A percentile compares a stretch with the other conserved stretches of the same genome.
Evolutionary conservation across 2,329 filamentous ascomycete species (phyloP).

Genomic region (Ophiosphaerella herpotricha): DNA sequence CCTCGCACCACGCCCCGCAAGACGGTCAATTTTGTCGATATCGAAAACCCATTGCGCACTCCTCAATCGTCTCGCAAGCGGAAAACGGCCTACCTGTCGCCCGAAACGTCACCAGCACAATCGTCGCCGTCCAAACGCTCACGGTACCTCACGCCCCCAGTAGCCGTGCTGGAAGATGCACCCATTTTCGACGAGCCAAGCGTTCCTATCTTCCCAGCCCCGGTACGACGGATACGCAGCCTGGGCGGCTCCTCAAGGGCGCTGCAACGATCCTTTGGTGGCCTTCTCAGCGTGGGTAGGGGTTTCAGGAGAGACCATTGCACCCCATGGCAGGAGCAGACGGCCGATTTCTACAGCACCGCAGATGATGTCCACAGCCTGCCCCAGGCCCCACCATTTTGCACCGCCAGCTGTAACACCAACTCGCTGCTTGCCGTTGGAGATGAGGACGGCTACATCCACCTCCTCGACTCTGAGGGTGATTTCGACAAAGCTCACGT

Average conservation of each 20-base stretch:
- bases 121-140: conserved; percentile 50
- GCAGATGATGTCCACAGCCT: conserved; percentile 60
- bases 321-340: conserved; percentile 62
- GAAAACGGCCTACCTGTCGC: conserved; percentile 46
- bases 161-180: conserved; percentile 41
- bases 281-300: conserved; percentile 45
- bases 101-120: conserved; percentile 47
- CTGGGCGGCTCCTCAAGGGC: conserved; percentile 44
- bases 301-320: conserved; percentile 49
- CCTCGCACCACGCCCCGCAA: conserved; percentile 42
- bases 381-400: conserved; percentile 65
- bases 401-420: conserved; percentile 67
- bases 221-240: conserved; percentile 46
- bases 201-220: conserved; percentile 26
- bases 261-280: conserved; percentile 54
- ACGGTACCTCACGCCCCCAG: conserved; percentile 33
- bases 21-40: conserved; percentile 47
- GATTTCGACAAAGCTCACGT: conserved; percentile 63
- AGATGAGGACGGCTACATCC: conserved; percentile 69
- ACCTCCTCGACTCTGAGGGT: conserved; percentile 63
- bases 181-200: conserved; percentile 27
- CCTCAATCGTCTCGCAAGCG: conserved; percentile 44
- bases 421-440: conserved; percentile 71
- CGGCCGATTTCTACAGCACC: conserved; percentile 63
- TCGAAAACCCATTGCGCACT: conserved; percentile 35